phyloP scores from a whole-genome alignment of 148 eudicot genomes.

The Camellia sinensis region DNA sequence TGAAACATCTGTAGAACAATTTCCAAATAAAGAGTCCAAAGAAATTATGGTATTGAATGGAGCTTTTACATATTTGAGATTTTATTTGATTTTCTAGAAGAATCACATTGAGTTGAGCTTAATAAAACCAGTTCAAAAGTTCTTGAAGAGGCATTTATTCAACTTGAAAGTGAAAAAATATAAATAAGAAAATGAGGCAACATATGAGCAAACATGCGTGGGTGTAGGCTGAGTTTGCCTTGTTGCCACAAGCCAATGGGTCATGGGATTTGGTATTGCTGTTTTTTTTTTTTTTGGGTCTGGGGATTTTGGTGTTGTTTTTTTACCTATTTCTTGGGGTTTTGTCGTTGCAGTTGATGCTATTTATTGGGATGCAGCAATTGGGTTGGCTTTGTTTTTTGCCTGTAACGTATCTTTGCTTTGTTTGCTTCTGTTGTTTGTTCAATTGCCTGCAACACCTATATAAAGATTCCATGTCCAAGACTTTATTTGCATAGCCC shows the following conservation, averaged over 20 bases:
- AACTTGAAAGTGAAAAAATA: neutral
- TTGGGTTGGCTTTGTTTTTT: slow-evolving; percentile 44
- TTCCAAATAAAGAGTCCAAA: neutral
- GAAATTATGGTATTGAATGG: neutral
- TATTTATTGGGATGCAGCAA: slow-evolving; percentile 36
- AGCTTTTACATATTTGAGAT: neutral
- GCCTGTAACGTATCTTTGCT: slow-evolving; percentile 65
- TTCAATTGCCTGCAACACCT: slow-evolving; percentile 70
- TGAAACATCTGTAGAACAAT: neutral
- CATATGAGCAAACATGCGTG: too few species aligned
- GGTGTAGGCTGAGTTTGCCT: too few species aligned
- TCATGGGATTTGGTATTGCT: too few species aligned
- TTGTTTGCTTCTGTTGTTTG: slow-evolving; percentile 73
- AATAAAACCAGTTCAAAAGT: too few species aligned
- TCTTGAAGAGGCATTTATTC: too few species aligned
- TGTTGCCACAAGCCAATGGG: too few species aligned
- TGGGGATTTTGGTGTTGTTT: neutral
- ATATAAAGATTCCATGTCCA: slow-evolving; percentile 74
- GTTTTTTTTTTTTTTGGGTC: too few species aligned
- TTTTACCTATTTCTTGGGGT: slow-evolving; percentile 9
- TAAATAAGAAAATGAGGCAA: neutral
- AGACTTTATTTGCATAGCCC: slow-evolving; percentile 46
- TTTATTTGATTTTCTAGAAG: neutral
- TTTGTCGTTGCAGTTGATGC: slow-evolving; percentile 15
- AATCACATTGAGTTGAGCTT: neutral